Conservation (phyloP, 306 rosid genomes). For the Cicer yamashitae region DNA sequence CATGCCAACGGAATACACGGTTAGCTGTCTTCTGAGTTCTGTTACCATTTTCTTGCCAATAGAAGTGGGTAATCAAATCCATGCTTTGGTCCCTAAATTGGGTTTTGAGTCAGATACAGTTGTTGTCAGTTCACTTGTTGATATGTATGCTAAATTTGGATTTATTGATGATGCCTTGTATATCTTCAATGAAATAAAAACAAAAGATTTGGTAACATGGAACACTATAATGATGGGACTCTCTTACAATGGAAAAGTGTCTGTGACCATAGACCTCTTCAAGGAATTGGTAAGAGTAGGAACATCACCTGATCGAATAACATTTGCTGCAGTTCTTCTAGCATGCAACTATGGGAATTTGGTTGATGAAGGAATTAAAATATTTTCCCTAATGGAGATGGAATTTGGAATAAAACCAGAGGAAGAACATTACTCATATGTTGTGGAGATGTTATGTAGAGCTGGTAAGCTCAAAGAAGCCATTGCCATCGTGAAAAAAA, state of each 20-base stretch:
- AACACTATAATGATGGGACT: constrained; percentile 77
- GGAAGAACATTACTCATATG: constrained; percentile 62
- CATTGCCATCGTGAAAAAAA: constrained; percentile 54
- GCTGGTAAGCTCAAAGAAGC: constrained; percentile 76
- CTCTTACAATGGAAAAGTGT: constrained; percentile 60
- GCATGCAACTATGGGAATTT: constrained; percentile 77
- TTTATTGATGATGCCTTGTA: constrained; percentile 57
- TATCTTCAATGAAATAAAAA: constrained; percentile 55
- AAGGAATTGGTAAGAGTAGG: constrained; percentile 53
- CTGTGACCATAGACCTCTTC: constrained; percentile 56
- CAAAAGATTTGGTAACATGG: constrained; percentile 80
- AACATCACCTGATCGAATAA: constrained; percentile 62
- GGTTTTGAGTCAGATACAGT: constrained; percentile 73
- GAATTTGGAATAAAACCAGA: constrained; percentile 64
- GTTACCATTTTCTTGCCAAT: constrained; percentile 57
- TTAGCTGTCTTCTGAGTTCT: constrained; percentile 73
- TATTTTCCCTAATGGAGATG: constrained; percentile 65
- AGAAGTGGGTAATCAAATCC: constrained; percentile 70
- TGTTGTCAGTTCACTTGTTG: constrained; percentile 71
- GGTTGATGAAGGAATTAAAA: constrained; percentile 66
- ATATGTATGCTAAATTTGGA: constrained; percentile 78
- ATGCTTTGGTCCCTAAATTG: constrained; percentile 67
- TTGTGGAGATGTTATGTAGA: constrained; percentile 69
- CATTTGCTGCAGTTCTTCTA: constrained; percentile 65
- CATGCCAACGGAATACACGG: constrained; percentile 70